phyloP scores from a whole-genome alignment of 768 basidiomycete genomes.

The Russula olivacea region DNA sequence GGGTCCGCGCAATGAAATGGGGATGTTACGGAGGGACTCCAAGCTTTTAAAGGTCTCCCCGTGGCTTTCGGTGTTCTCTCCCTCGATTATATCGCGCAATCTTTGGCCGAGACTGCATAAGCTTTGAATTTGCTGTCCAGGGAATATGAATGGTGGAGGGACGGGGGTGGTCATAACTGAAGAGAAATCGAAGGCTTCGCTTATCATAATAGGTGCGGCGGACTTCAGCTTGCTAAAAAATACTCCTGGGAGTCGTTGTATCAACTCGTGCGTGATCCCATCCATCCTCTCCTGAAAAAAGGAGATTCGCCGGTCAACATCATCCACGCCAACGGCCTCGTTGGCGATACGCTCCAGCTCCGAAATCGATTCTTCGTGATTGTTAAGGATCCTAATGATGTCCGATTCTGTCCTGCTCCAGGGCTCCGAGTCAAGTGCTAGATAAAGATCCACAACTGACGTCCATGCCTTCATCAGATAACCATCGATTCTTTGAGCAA shows the following conservation, averaged over 20 bases:
- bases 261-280: not conserved
- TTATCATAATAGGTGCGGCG: not conserved
- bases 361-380: not conserved
- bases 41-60: not conserved
- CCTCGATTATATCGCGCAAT: not conserved
- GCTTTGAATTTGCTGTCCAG: not conserved
- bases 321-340: not conserved
- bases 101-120: not conserved
- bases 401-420: not conserved
- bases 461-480: not conserved
- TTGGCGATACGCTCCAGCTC: not conserved
- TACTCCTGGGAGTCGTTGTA: conserved; percentile 9
- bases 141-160: not conserved
- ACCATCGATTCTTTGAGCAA: not conserved
- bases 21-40: not conserved
- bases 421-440: not conserved
- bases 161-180: not conserved
- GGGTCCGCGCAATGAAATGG: not conserved
- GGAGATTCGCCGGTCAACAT: not conserved
- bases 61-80: not conserved
- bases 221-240: not conserved
- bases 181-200: not conserved
- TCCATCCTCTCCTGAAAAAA: conserved; percentile 1
- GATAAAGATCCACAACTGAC: not conserved
- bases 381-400: not conserved